Evolutionary conservation across 352 stramenopile genomes (phyloP).

Genomic region (Pythium chondricola): DNA sequence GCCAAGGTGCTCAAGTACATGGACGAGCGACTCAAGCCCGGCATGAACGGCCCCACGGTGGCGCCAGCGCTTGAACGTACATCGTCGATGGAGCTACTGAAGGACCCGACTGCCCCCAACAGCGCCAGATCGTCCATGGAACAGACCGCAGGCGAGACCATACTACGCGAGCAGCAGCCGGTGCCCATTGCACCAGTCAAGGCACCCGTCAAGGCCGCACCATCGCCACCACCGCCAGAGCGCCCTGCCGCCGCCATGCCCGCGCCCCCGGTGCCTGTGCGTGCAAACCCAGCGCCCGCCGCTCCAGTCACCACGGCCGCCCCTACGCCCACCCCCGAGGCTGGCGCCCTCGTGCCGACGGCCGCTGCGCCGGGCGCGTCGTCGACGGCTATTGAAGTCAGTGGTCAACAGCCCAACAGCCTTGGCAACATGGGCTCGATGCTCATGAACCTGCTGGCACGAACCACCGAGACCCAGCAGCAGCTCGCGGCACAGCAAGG

Average conservation of each 20-base stretch:
- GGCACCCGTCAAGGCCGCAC: constrained; percentile 23
- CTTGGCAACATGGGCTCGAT: constrained; percentile 85
- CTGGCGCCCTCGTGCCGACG: constrained; percentile 35
- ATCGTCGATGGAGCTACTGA: constrained; percentile 23
- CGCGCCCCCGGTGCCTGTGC: neutral
- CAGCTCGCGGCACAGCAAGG: constrained; percentile 79
- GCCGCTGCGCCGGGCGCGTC: constrained; percentile 30
- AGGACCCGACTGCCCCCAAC: constrained; percentile 20
- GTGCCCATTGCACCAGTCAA: constrained; percentile 16
- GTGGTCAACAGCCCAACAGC: constrained; percentile 46
- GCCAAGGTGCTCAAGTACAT: constrained; percentile 87
- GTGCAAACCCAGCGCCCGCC: constrained; percentile 1
- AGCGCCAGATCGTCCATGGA: constrained; percentile 22
- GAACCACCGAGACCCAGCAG: constrained; percentile 83
- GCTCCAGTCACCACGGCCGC: constrained; percentile 15
- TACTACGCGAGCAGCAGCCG: constrained; percentile 36
- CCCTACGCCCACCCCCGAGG: constrained; percentile 5
- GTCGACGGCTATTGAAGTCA: constrained; percentile 61
- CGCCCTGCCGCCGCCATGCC: constrained; percentile 10
- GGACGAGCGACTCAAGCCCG: constrained; percentile 69
- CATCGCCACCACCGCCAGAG: constrained; percentile 2
- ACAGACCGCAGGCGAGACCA: constrained; percentile 54
- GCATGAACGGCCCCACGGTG: neutral
- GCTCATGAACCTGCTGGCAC: constrained; percentile 82
- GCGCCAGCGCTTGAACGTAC: constrained; percentile 20